These are phyloP conservation scores for Hemisphaericaspora nanyangensis DNA, from an alignment of 805 yeast genomes.

Conservation along the genomic window DNA sequence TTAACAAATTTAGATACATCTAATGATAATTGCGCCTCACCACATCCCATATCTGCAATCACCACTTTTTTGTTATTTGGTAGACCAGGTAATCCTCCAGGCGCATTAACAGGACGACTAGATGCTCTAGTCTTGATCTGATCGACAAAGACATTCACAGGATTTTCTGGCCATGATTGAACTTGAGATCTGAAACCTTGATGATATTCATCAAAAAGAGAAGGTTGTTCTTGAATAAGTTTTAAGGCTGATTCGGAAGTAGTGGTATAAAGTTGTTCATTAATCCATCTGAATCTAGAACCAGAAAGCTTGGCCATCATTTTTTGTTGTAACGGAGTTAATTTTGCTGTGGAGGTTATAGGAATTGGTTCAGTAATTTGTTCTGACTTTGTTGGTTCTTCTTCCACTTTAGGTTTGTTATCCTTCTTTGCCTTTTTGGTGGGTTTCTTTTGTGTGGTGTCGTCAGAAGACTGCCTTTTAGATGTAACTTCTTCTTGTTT, in stretches of 20 bases:
- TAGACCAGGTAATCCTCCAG: constrained; percentile 90
- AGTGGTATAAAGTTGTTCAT: constrained; percentile 91
- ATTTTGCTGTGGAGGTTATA: constrained; percentile 23
- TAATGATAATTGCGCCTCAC: constrained; percentile 85
- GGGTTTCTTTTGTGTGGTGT: not conserved
- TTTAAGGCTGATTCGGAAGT: constrained; percentile 72
- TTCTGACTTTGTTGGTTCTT: constrained; percentile 4
- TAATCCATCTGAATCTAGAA: constrained; percentile 96
- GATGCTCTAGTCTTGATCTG: constrained; percentile 57
- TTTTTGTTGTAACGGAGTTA: constrained; percentile 88
- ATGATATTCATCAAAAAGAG: constrained; percentile 89
- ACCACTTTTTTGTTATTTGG: constrained; percentile 55
- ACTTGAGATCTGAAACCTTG: constrained; percentile 94
- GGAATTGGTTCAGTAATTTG: constrained; percentile 6
- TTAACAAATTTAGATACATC: constrained; percentile 55
- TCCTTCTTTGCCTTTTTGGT: constrained; percentile 8
- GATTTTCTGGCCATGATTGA: constrained; percentile 97
- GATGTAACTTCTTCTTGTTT: constrained; percentile 2
- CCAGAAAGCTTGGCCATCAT: constrained; percentile 95
- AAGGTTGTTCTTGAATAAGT: constrained; percentile 76
- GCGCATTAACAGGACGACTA: constrained; percentile 76
- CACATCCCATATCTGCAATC: constrained; percentile 98
- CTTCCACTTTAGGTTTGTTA: constrained; percentile 8
- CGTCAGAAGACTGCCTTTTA: constrained; percentile 8
- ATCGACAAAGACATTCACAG: constrained; percentile 84